Evolutionary conservation across 208 protist genomes (phyloP).

Genomic region (Entamoeba histolytica): DNA sequence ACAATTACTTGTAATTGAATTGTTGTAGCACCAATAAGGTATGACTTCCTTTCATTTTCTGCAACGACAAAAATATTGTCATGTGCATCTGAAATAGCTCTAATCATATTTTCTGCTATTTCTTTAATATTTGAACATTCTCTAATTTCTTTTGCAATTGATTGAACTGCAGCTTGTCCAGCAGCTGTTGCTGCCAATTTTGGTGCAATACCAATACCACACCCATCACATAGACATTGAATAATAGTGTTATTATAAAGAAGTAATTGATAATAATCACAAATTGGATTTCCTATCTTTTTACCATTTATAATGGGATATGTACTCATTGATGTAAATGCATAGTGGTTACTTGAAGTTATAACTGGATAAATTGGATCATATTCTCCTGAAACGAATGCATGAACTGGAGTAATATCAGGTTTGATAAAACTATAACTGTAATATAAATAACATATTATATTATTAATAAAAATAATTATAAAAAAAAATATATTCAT

Average conservation of each 20-base stretch:
- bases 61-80: background rate
- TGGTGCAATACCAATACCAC: background rate
- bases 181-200: background rate
- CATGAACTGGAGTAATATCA: background rate
- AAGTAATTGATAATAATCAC: background rate
- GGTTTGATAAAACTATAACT: background rate
- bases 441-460: background rate
- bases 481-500: background rate
- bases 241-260: background rate
- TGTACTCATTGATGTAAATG: background rate
- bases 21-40: background rate
- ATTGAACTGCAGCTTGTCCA: background rate
- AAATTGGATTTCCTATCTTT: background rate
- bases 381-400: background rate
- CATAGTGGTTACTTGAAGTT: background rate
- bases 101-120: background rate
- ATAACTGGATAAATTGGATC: background rate
- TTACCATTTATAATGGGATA: background rate
- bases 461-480: background rate
- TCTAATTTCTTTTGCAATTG: background rate
- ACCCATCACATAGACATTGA: background rate
- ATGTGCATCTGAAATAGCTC: background rate
- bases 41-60: background rate
- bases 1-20: background rate
- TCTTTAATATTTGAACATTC: background rate